These are phyloP conservation scores for Rosa rugosa DNA, from an alignment of 306 rosid species.

Conservation along the genomic window DNA sequence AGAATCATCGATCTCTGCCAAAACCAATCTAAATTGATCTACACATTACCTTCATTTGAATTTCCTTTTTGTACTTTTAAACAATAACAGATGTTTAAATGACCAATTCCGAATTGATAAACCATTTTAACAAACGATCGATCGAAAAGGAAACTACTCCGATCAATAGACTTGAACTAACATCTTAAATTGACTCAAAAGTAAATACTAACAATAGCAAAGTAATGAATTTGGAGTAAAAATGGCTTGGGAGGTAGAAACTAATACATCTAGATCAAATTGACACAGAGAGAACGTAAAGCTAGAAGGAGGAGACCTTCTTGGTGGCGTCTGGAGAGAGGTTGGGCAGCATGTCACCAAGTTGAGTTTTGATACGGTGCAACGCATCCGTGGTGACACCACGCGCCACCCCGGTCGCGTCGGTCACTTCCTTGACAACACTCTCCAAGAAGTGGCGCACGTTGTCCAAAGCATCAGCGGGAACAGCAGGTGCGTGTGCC, in stretches of 20 bases:
- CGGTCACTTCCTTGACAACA: not conserved
- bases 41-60: no score
- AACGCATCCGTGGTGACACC: not conserved
- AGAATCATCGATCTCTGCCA: no score
- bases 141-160: no score
- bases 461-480: not conserved
- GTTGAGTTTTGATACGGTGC: not conserved
- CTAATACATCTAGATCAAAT: no score
- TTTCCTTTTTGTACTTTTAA: no score
- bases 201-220: no score
- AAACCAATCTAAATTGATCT: no score
- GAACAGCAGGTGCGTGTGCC: not conserved
- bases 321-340: not conserved
- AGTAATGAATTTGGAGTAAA: no score
- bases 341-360: not conserved
- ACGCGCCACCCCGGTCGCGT: not conserved
- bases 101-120: not conserved
- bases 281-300: no score
- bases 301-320: not conserved
- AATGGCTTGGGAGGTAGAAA: no score
- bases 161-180: not conserved
- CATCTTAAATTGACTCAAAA: no score
- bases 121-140: not conserved
- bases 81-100: not conserved
- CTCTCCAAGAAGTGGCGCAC: not conserved